Percentiles rank a stretch among this genome's conserved stretches.
Conservation (phyloP, 2,329 filamentous ascomycete species). For the Simplicillium aogashimaense region DNA sequence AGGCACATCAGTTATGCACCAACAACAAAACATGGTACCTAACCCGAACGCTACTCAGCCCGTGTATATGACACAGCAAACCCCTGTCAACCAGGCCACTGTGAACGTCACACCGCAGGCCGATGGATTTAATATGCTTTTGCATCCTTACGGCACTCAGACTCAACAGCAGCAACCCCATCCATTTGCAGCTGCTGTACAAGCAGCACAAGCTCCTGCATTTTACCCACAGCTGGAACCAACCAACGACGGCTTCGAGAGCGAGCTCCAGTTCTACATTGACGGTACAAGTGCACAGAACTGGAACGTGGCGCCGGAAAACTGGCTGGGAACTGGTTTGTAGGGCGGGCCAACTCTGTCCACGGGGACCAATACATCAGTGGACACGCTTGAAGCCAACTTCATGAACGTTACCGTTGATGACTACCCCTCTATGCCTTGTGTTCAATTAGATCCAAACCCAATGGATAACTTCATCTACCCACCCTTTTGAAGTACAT, state of each 20-base stretch:
- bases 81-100: conserved; percentile 8
- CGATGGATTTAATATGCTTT: conserved; percentile 29
- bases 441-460: too few relatives aligned
- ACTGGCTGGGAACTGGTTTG: background rate
- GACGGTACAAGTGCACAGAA: conserved; percentile 18
- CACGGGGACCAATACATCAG: too few relatives aligned
- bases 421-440: too few relatives aligned
- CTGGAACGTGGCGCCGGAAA: background rate
- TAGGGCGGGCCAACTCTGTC: too few relatives aligned
- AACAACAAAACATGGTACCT: too few relatives aligned
- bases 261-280: conserved; percentile 33
- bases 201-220: conserved; percentile 1
- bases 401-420: too few relatives aligned
- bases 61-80: too few relatives aligned
- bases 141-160: conserved; percentile 28
- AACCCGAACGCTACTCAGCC: too few relatives aligned
- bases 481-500: too few relatives aligned
- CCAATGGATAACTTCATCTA: too few relatives aligned
- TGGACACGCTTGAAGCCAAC: too few relatives aligned
- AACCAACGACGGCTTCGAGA: conserved; percentile 35
- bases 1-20: too few relatives aligned
- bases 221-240: conserved; percentile 15
- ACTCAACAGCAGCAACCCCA: conserved; percentile 8
- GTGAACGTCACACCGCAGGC: conserved; percentile 10
- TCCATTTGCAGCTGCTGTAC: conserved; percentile 1